Percentiles rank a stretch among this genome's conserved stretches.
Evolutionary conservation across 2,329 filamentous ascomycete species (phyloP).

Genomic region (Exophiala xenobiotica): DNA sequence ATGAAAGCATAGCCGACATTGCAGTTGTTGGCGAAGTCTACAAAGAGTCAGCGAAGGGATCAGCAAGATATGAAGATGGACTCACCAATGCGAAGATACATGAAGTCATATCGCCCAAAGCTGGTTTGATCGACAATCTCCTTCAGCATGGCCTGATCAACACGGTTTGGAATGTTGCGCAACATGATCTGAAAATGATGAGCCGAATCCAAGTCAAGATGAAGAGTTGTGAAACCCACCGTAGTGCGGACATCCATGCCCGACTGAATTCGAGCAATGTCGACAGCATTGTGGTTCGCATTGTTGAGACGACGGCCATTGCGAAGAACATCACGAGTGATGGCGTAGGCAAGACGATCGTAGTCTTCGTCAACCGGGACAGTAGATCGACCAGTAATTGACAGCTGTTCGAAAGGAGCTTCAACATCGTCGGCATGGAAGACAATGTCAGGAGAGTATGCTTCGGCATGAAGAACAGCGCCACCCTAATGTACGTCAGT

Average conservation of each 20-base stretch:
- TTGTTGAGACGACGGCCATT: constrained; percentile 23
- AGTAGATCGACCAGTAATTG: constrained; percentile 42
- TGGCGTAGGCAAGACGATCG: constrained; percentile 30
- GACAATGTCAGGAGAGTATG: constrained; percentile 18
- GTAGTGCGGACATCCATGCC: constrained; percentile 75
- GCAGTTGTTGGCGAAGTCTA: constrained; percentile 77
- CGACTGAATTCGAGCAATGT: constrained; percentile 46
- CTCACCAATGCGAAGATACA: constrained; percentile 81
- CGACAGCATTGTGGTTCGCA: constrained; percentile 46
- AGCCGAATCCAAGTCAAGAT: constrained; percentile 9
- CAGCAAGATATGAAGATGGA: constrained; percentile 1
- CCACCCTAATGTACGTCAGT: constrained; percentile 33
- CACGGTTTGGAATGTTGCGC: constrained; percentile 89
- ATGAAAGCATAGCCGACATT: constrained; percentile 97
- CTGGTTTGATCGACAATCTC: constrained; percentile 74
- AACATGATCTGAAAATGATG: constrained; percentile 71
- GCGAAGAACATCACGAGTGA: constrained; percentile 22
- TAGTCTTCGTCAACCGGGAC: constrained; percentile 38
- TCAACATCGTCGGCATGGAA: constrained; percentile 16
- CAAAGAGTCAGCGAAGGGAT: constrained; percentile 11
- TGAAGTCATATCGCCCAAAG: constrained; percentile 85
- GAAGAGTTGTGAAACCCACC: constrained; percentile 48
- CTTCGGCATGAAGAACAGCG: constrained; percentile 32
- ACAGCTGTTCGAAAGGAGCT: constrained; percentile 25
- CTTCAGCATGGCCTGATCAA: constrained; percentile 73